Percentiles rank a stretch among this genome's conserved stretches.
These are phyloP conservation scores for Fusarium musae DNA, from an alignment of 2,329 filamentous ascomycete genomes.

Conservation along the genomic window DNA sequence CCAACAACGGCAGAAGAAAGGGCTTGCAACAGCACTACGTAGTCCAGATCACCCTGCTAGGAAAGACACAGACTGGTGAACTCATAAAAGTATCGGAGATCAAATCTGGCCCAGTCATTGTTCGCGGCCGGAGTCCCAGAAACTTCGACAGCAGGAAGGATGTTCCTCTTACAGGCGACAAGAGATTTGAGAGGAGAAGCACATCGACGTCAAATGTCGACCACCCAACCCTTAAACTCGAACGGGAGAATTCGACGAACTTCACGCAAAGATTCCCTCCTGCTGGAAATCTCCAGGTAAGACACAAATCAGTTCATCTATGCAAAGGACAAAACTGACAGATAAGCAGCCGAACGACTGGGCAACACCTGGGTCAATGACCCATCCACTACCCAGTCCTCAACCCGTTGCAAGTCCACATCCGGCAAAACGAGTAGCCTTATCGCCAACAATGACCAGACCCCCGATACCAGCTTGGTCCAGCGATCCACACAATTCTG, in stretches of 20 bases:
- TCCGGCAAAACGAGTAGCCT: constrained; percentile 62
- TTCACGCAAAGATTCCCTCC: constrained; percentile 48
- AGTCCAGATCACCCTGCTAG: constrained; percentile 84
- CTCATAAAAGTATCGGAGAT: constrained; percentile 83
- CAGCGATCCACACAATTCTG: constrained; percentile 46
- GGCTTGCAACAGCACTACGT: constrained; percentile 96
- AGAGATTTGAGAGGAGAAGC: constrained; percentile 59
- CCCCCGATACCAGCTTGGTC: constrained; percentile 66
- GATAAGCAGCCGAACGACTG: constrained; percentile 57
- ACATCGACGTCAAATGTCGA: constrained; percentile 49
- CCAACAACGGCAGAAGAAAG: constrained; percentile 94
- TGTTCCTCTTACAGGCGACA: constrained; percentile 74
- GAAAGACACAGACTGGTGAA: constrained; percentile 75
- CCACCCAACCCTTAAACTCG: constrained; percentile 47
- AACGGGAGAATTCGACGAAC: constrained; percentile 47
- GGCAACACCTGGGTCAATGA: constrained; percentile 54
- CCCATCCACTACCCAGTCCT: constrained; percentile 46
- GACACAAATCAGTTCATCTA: constrained; percentile 1
- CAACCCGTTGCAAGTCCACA: constrained; percentile 54
- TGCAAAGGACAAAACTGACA: constrained; percentile 5
- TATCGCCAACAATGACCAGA: constrained; percentile 62
- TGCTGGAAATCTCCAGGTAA: constrained; percentile 50
- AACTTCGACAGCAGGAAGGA: constrained; percentile 95
- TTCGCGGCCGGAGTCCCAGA: constrained; percentile 88
- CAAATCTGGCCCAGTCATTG: constrained; percentile 92